phyloP scores from a whole-genome alignment of 805 yeast genomes.

The Kazachstania kunashirensis region DNA sequence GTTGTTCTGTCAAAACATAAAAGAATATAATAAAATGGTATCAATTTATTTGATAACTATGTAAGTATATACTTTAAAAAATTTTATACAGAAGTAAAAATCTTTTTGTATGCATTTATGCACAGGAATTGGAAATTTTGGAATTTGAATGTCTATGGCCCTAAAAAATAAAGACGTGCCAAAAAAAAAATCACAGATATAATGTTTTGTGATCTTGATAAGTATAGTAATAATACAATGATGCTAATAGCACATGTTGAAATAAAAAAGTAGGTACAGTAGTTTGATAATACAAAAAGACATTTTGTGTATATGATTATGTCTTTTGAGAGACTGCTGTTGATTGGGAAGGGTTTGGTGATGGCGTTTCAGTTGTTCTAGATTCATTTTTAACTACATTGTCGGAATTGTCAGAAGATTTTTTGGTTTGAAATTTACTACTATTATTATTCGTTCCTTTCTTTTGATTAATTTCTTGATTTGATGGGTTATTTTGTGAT shows the following conservation, averaged over 20 bases:
- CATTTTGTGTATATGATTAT: constrained; percentile 6
- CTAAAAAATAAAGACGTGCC: too few species aligned
- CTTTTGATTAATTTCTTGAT: not conserved
- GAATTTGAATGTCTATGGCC: too few species aligned
- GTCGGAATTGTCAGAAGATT: constrained; percentile 1
- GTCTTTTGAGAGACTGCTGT: constrained; percentile 9
- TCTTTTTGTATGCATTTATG: too few species aligned
- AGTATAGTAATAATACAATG: not conserved
- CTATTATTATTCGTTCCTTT: not conserved
- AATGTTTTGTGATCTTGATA: not conserved
- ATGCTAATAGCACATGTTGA: not conserved
- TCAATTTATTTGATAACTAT: too few species aligned
- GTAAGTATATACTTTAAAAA: too few species aligned
- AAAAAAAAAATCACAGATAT: too few species aligned
- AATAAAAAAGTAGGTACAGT: not conserved
- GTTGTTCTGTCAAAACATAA: too few species aligned
- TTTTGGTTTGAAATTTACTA: not conserved
- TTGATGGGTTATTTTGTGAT: not conserved
- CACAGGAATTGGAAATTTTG: too few species aligned
- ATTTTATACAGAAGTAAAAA: too few species aligned
- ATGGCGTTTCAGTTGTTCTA: constrained; percentile 1
- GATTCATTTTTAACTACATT: constrained; percentile 4
- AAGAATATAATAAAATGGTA: too few species aligned
- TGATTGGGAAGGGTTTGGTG: constrained; percentile 2
- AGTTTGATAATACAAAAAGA: too few species aligned